These are phyloP conservation scores for Oenanthe javanica DNA, from an alignment of 140 eudicot species.

Conservation along the genomic window DNA sequence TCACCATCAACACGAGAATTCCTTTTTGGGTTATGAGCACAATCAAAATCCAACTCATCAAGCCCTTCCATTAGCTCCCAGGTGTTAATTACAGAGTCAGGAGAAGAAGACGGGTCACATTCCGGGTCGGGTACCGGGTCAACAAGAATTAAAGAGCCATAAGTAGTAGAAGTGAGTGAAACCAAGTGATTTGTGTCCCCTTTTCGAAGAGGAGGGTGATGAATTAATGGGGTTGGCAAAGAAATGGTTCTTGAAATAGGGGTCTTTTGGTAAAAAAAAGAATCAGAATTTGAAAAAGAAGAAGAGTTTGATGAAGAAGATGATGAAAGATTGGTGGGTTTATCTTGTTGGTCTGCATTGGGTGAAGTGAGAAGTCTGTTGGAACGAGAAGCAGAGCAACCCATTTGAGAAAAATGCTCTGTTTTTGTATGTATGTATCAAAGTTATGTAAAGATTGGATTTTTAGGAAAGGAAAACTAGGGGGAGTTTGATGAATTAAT, in stretches of 20 bases:
- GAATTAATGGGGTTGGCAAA: conserved; percentile 65
- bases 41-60: conserved; percentile 40
- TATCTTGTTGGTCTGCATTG: conserved; percentile 29
- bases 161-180: conserved; percentile 84
- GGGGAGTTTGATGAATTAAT: neutral
- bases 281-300: conserved; percentile 34
- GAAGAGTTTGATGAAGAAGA: conserved; percentile 37
- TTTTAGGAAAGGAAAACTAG: neutral
- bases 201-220: conserved; percentile 69
- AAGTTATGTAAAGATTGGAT: neutral
- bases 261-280: conserved; percentile 35
- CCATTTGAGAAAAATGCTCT: conserved; percentile 35
- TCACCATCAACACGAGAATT: neutral
- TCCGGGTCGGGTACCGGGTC: conserved; percentile 22
- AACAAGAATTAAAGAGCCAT: conserved; percentile 57
- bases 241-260: conserved; percentile 70
- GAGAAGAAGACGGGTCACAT: conserved; percentile 37
- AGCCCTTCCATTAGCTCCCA: conserved; percentile 99
- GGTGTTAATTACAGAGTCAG: conserved; percentile 86
- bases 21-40: conserved; percentile 17
- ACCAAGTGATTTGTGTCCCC: conserved; percentile 88
- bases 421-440: neutral
- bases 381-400: conserved; percentile 82
- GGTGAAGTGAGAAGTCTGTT: conserved; percentile 24
- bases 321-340: conserved; percentile 36